Evolutionary conservation across 306 rosid species (phyloP).

Genomic region (Malus sylvestris): DNA sequence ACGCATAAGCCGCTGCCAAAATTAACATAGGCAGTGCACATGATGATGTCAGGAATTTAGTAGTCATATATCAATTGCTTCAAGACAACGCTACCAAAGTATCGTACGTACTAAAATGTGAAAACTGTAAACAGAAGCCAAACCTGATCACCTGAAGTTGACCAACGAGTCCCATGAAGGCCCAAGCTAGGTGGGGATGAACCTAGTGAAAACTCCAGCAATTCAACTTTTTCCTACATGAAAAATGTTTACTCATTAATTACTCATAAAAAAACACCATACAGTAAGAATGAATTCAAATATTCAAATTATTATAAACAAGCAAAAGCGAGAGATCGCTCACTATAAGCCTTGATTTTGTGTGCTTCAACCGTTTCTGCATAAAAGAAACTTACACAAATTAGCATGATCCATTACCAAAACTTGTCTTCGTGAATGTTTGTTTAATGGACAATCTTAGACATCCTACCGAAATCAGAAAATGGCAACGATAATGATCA

Average conservation of each 20-base stretch:
- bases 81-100: background rate
- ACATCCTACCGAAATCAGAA: background rate
- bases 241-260: constrained; percentile 18
- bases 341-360: constrained; percentile 71
- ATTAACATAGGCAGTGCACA: constrained; percentile 18
- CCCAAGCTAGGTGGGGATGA: constrained; percentile 85
- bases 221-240: constrained; percentile 74
- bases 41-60: constrained; percentile 14
- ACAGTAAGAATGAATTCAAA: constrained; percentile 14
- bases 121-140: constrained; percentile 17
- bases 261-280: constrained; percentile 5
- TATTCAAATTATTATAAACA: background rate
- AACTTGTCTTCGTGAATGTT: background rate
- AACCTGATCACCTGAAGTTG: constrained; percentile 72
- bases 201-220: constrained; percentile 76
- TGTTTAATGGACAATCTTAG: background rate
- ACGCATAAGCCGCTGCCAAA: constrained; percentile 62
- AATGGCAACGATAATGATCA: background rate
- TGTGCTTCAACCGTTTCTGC: constrained; percentile 79
- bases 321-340: constrained; percentile 21
- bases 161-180: constrained; percentile 83
- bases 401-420: constrained; percentile 8
- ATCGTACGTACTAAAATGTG: background rate
- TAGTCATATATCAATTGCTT: background rate
- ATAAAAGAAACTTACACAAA: constrained; percentile 11